phyloP scores from a whole-genome alignment of 441 rosid species.

The Corymbia citriodora region DNA sequence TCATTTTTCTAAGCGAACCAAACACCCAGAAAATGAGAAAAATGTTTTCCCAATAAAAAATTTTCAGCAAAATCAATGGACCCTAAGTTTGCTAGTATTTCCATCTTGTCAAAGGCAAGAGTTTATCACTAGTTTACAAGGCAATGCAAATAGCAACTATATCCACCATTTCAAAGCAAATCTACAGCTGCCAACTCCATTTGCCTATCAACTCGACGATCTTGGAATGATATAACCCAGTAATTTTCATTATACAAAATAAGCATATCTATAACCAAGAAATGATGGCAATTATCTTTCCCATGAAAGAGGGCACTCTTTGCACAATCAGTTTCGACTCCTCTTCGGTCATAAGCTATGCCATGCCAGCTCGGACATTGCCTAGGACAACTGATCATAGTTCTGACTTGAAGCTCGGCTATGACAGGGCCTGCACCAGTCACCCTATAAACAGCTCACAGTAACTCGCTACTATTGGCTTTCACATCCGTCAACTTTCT shows the following conservation, averaged over 20 bases:
- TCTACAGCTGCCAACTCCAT: not conserved
- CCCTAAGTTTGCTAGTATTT: not conserved
- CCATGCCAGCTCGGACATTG: not conserved
- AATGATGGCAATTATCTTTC: not conserved
- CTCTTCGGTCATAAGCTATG: not conserved
- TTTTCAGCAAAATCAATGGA: too few relatives aligned
- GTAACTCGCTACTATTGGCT: not conserved
- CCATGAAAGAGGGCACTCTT: not conserved
- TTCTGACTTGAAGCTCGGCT: not conserved
- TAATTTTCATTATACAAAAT: not conserved
- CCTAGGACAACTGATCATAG: not conserved
- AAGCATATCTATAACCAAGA: not conserved
- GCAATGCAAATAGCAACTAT: not conserved
- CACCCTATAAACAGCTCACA: not conserved
- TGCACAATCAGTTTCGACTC: not conserved
- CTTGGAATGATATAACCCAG: not conserved
- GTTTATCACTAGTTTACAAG: not conserved
- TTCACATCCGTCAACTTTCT: not conserved
- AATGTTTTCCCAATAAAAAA: too few relatives aligned
- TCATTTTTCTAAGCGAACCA: too few relatives aligned
- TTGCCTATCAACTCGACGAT: not conserved
- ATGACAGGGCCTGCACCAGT: not conserved
- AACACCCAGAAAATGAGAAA: too few relatives aligned
- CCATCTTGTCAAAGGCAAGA: not conserved
- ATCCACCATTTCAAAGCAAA: not conserved